phyloP scores from a whole-genome alignment of 768 basidiomycete species.

The Royoungia palumana region DNA sequence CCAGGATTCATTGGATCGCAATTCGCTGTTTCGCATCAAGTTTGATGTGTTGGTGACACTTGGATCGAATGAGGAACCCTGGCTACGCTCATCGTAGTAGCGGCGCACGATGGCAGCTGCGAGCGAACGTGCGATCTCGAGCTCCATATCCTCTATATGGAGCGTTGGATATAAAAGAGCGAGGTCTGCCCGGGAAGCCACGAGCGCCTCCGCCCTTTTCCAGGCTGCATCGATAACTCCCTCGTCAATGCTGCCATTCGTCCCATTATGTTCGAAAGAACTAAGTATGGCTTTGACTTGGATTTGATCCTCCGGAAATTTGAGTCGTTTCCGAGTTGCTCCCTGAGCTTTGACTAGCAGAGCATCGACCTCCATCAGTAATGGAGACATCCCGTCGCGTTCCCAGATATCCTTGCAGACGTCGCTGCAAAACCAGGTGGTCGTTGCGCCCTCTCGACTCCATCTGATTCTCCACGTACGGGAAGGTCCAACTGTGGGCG shows the following conservation, averaged over 20 bases:
- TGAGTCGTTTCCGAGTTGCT: constrained; percentile 29
- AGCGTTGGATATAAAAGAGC: constrained; percentile 25
- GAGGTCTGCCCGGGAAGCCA: constrained; percentile 21
- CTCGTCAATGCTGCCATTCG: too few species aligned
- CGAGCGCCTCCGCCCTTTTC: constrained; percentile 38
- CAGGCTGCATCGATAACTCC: constrained; percentile 45
- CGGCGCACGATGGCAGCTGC: constrained; percentile 48
- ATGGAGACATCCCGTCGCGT: constrained; percentile 29
- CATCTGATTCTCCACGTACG: constrained; percentile 46
- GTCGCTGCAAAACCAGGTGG: constrained; percentile 57
- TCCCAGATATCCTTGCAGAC: constrained; percentile 47
- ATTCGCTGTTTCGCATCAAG: not conserved
- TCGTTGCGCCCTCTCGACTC: constrained; percentile 31
- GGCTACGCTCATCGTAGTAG: constrained; percentile 24
- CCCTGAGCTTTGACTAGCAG: constrained; percentile 35
- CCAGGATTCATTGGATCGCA: constrained; percentile 35
- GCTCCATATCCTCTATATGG: constrained; percentile 48
- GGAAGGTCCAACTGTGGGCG: constrained; percentile 15
- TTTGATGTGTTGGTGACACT: not conserved
- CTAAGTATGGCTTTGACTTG: constrained; percentile 19
- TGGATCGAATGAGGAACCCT: constrained; percentile 6
- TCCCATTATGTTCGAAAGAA: constrained; percentile 3
- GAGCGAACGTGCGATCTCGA: constrained; percentile 58
- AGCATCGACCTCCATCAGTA: constrained; percentile 32
- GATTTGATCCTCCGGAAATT: constrained; percentile 18